phyloP scores from a whole-genome alignment of 192 early-diverging fungal genomes.

The Paraglomus brasilianum region DNA sequence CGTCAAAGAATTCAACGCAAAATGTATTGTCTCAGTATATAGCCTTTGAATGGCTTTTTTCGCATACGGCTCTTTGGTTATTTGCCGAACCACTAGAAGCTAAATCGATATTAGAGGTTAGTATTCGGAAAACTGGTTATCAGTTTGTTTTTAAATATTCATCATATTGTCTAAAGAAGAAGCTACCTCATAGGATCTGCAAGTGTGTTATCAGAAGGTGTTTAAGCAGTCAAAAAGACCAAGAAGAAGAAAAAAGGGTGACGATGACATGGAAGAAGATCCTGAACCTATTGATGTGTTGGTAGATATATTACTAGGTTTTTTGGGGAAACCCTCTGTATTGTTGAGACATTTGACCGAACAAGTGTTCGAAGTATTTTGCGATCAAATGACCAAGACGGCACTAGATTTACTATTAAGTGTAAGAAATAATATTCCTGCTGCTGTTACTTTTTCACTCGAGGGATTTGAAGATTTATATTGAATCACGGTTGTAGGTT shows the following conservation, averaged over 20 bases:
- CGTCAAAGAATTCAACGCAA: too few species aligned
- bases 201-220: slow-evolving; percentile 71
- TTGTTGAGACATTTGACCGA: slow-evolving; percentile 73
- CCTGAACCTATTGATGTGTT: slow-evolving; percentile 89
- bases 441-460: slow-evolving; percentile 38
- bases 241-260: slow-evolving; percentile 49
- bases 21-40: slow-evolving; percentile 53
- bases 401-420: slow-evolving; percentile 74
- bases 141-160: neutral
- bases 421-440: slow-evolving; percentile 41
- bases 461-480: slow-evolving; percentile 43
- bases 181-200: slow-evolving; percentile 65
- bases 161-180: slow-evolving; percentile 42
- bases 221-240: slow-evolving; percentile 46
- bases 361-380: slow-evolving; percentile 84
- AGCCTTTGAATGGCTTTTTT: slow-evolving; percentile 73
- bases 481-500: slow-evolving; percentile 38
- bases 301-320: slow-evolving; percentile 85
- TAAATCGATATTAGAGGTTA: slow-evolving; percentile 8
- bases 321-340: slow-evolving; percentile 81
- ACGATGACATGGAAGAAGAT: slow-evolving; percentile 57
- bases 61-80: slow-evolving; percentile 63
- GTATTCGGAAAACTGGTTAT: too few species aligned
- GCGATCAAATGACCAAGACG: slow-evolving; percentile 68
- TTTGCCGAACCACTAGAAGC: slow-evolving; percentile 66